phyloP scores from a whole-genome alignment of 2,329 filamentous ascomycete genomes.

The Alternaria novae-zelandiae region DNA sequence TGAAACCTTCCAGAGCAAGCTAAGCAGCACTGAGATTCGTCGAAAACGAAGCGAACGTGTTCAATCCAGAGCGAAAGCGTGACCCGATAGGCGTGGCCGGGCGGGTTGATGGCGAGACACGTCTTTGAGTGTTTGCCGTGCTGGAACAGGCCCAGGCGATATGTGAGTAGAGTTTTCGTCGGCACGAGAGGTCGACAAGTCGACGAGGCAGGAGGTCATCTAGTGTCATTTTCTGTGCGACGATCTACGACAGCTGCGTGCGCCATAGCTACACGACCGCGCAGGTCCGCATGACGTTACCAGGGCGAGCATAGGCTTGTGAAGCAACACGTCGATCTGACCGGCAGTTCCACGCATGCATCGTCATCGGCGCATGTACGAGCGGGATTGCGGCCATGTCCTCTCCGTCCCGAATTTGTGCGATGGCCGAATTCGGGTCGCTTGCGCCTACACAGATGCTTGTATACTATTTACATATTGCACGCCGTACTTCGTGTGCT shows the following conservation, averaged over 20 bases:
- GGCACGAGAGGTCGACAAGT: conserved; percentile 12
- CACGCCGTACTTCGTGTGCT: background rate
- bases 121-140: conserved; percentile 13
- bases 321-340: conserved; percentile 17
- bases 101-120: conserved; percentile 5
- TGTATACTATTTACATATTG: background rate
- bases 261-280: conserved; percentile 29
- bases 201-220: conserved; percentile 15
- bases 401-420: background rate
- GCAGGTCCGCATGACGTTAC: conserved; percentile 31
- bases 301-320: conserved; percentile 19
- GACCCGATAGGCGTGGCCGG: conserved; percentile 6
- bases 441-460: background rate
- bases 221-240: conserved; percentile 33
- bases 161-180: conserved; percentile 13
- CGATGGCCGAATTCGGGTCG: background rate
- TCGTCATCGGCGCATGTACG: conserved; percentile 5
- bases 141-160: conserved; percentile 15
- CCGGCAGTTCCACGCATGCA: conserved; percentile 9
- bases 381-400: background rate
- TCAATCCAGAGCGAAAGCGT: conserved; percentile 31
- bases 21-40: conserved; percentile 87
- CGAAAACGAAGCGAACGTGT: conserved; percentile 47
- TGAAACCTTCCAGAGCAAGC: conserved; percentile 78
- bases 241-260: conserved; percentile 25